Conservation (phyloP, 1,284 basidiomycete genomes). For the Ganoderma lucidum region DNA sequence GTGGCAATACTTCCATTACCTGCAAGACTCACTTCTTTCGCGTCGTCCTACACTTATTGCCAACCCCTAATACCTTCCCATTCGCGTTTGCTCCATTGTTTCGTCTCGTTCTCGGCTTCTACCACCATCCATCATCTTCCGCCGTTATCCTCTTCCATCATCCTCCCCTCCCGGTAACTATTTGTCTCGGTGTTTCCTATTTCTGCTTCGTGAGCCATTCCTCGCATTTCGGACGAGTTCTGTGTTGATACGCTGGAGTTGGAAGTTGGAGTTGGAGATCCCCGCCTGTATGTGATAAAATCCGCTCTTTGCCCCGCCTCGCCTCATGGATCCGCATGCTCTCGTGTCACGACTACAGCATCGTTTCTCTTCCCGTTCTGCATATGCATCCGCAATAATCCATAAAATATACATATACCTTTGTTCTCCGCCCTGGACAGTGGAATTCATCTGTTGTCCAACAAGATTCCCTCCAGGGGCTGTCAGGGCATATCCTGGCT, state of each 20-base stretch:
- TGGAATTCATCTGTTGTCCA: neutral
- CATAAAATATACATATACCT: conserved; percentile 29
- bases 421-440: neutral
- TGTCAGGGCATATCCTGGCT: too few relatives aligned
- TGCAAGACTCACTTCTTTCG: neutral
- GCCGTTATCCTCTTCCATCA: neutral
- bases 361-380: conserved; percentile 19
- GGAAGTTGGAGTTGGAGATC: conserved; percentile 10
- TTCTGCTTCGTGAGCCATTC: neutral
- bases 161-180: neutral
- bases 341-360: conserved; percentile 26
- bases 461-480: neutral
- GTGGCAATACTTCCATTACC: conserved; percentile 27
- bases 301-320: conserved; percentile 8
- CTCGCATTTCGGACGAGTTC: neutral
- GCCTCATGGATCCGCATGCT: conserved; percentile 20
- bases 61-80: neutral
- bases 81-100: conserved; percentile 4
- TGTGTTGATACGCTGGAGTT: neutral
- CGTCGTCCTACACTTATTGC: conserved; percentile 5
- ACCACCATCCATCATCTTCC: conserved; percentile 7
- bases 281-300: conserved; percentile 27
- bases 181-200: neutral
- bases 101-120: conserved; percentile 19
- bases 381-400: neutral